Percentiles rank a stretch among this genome's conserved stretches.
Conservation (phyloP, 2,329 filamentous ascomycete species). For the Biscogniauxia marginata region DNA sequence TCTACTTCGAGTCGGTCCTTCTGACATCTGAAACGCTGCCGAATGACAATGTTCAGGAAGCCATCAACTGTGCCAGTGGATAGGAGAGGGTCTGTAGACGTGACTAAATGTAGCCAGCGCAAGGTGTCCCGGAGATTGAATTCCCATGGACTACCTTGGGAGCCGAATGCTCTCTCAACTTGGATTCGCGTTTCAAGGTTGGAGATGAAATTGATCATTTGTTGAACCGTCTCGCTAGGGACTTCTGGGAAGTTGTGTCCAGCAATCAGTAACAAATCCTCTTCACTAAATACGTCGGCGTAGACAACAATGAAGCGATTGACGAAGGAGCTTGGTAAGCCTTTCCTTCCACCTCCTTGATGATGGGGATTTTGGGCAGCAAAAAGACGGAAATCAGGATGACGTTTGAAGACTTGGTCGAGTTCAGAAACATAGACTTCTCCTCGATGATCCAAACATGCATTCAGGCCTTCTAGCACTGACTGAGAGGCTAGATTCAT, state of each 20-base stretch:
- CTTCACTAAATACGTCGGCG: conserved; percentile 80
- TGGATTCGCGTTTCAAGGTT: conserved; percentile 72
- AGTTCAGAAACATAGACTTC: conserved; percentile 95
- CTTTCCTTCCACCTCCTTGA: conserved; percentile 93
- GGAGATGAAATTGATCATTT: conserved; percentile 77
- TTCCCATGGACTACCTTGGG: conserved; percentile 82
- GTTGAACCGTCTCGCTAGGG: conserved; percentile 55
- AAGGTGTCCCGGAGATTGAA: conserved; percentile 91
- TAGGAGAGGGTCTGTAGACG: conserved; percentile 59
- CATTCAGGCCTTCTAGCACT: conserved; percentile 92
- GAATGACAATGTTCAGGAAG: conserved; percentile 78
- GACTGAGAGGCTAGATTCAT: conserved; percentile 99
- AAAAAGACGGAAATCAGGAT: conserved; percentile 89
- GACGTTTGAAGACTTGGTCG: conserved; percentile 88
- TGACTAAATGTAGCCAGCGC: conserved; percentile 77
- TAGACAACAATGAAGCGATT: conserved; percentile 98
- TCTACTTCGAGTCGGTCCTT: conserved; percentile 66
- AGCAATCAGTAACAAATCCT: conserved; percentile 82
- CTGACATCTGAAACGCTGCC: conserved; percentile 78
- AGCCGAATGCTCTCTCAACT: conserved; percentile 55
- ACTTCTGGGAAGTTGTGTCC: conserved; percentile 71
- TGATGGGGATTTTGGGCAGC: conserved; percentile 97
- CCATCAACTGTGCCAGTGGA: conserved; percentile 61
- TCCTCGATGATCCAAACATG: conserved; percentile 92
- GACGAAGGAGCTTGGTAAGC: conserved; percentile 91